phyloP scores from a whole-genome alignment of 805 yeast species.

The Cyberlindnera mycetangii region DNA sequence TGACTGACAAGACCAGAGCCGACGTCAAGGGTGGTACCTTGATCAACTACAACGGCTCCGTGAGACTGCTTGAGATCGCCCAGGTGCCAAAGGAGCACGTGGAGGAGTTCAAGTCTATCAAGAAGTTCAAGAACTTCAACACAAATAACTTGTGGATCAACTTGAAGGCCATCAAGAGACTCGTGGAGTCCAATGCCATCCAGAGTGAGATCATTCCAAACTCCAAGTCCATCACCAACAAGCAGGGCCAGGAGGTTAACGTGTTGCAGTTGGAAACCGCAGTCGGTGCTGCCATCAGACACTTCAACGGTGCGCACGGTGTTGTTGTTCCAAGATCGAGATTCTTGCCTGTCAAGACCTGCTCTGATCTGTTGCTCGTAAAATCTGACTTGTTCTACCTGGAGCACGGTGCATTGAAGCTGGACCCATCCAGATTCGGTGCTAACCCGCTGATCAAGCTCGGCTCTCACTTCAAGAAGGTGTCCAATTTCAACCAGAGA shows the following conservation, averaged over 20 bases:
- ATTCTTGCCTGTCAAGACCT: constrained; percentile 96
- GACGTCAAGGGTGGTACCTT: constrained; percentile 99
- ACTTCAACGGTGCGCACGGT: constrained; percentile 93
- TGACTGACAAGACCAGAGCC: constrained; percentile 97
- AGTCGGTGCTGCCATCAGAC: constrained; percentile 98
- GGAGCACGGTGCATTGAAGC: constrained; percentile 85
- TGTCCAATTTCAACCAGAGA: constrained; percentile 83
- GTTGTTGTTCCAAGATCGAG: constrained; percentile 98
- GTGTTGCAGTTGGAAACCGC: constrained; percentile 98
- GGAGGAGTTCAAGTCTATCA: constrained; percentile 96
- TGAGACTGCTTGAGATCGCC: constrained; percentile 91
- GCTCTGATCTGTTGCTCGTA: constrained; percentile 90
- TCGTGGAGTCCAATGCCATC: constrained; percentile 78
- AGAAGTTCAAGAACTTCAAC: constrained; percentile 97
- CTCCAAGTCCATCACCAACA: constrained; percentile 66
- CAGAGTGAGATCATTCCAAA: constrained; percentile 96
- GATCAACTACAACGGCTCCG: constrained; percentile 92
- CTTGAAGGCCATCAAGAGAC: constrained; percentile 88
- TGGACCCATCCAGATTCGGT: constrained; percentile 84
- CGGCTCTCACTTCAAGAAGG: constrained; percentile 96
- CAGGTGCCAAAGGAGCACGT: constrained; percentile 98
- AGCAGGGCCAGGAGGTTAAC: constrained; percentile 74
- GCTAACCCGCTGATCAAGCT: constrained; percentile 92
- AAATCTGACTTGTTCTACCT: constrained; percentile 91
- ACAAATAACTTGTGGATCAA: constrained; percentile 98